Percentiles rank a stretch among this genome's conserved stretches.
These are phyloP conservation scores for Lignosus rhinocerotis DNA, from an alignment of 1,284 basidiomycete genomes.

Conservation along the genomic window DNA sequence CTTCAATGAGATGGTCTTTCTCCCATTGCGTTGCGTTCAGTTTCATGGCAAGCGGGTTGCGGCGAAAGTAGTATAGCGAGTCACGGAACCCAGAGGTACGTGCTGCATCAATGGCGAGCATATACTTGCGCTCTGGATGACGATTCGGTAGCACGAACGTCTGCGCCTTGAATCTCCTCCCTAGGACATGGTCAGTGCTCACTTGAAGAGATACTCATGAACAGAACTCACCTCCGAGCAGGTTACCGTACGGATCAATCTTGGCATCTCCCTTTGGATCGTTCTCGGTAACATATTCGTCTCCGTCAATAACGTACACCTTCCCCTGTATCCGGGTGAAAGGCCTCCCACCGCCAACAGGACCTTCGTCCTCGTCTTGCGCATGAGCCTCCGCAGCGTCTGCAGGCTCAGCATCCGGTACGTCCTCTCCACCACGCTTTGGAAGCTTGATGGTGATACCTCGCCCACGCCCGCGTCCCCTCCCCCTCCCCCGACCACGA, in stretches of 20 bases:
- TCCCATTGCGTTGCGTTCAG: slow-evolving; percentile 84
- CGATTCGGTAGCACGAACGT: slow-evolving; percentile 85
- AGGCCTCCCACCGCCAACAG: slow-evolving; percentile 60
- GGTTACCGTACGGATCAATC: slow-evolving; percentile 81
- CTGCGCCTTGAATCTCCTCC: slow-evolving; percentile 84
- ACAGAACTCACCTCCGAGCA: slow-evolving; percentile 74
- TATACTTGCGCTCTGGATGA: slow-evolving; percentile 84
- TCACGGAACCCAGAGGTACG: slow-evolving; percentile 95
- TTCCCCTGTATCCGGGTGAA: slow-evolving; percentile 76
- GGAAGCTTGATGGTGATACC: slow-evolving; percentile 37
- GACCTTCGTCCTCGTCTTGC: slow-evolving; percentile 36
- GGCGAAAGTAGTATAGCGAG: slow-evolving; percentile 94
- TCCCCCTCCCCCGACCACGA: slow-evolving; percentile 44
- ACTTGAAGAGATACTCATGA: not conserved
- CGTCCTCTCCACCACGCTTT: slow-evolving; percentile 45
- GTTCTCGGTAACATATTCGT: slow-evolving; percentile 84
- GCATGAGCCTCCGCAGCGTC: slow-evolving; percentile 32
- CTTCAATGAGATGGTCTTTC: slow-evolving; percentile 88
- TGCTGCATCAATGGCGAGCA: slow-evolving; percentile 97
- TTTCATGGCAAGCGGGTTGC: slow-evolving; percentile 89
- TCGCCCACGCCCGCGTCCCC: slow-evolving; percentile 43
- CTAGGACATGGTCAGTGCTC: slow-evolving; percentile 39
- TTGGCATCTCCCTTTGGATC: slow-evolving; percentile 91
- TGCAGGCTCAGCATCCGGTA: slow-evolving; percentile 37
- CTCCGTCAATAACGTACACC: slow-evolving; percentile 79